Evolutionary conservation across 1,284 basidiomycete species (phyloP).

Genomic region (Papiliotrema terrestris): DNA sequence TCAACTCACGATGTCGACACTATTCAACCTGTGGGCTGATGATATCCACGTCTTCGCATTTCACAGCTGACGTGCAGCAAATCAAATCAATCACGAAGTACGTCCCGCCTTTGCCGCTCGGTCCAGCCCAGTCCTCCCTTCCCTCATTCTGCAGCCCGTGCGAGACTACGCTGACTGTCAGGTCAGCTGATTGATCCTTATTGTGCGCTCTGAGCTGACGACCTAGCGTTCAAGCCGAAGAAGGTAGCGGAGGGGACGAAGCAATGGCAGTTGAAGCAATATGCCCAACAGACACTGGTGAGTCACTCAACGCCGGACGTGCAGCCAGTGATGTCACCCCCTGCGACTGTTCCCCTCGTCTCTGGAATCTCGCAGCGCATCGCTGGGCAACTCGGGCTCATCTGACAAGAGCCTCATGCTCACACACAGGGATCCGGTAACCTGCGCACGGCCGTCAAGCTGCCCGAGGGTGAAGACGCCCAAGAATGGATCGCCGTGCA

Average conservation of each 20-base stretch:
- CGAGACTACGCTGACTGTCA: neutral
- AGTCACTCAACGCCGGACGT: conserved; percentile 4
- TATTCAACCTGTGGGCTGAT: conserved; percentile 38
- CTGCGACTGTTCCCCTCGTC: too few species aligned
- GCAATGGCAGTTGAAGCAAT: conserved; percentile 94
- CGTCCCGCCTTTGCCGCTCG: conserved; percentile 5
- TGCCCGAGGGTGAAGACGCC: conserved; percentile 90
- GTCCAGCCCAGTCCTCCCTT: neutral
- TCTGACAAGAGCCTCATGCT: too few species aligned
- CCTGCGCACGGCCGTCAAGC: conserved; percentile 77
- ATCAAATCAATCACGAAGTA: conserved; percentile 41
- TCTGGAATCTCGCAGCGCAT: too few species aligned
- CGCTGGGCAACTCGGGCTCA: too few species aligned
- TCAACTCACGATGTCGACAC: conserved; percentile 33
- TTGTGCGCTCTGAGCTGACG: neutral
- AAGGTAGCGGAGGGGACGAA: conserved; percentile 94
- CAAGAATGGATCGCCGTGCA: conserved; percentile 98
- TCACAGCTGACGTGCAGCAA: conserved; percentile 31
- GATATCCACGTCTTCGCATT: neutral
- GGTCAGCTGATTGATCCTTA: neutral
- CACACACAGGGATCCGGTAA: conserved; percentile 82
- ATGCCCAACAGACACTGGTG: conserved; percentile 93
- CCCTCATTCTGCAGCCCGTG: neutral
- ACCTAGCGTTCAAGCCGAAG: conserved; percentile 83
- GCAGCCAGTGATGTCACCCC: too few species aligned